Conservation (phyloP, 2,329 filamentous ascomycete genomes). For the Teratosphaeria viscida region DNA sequence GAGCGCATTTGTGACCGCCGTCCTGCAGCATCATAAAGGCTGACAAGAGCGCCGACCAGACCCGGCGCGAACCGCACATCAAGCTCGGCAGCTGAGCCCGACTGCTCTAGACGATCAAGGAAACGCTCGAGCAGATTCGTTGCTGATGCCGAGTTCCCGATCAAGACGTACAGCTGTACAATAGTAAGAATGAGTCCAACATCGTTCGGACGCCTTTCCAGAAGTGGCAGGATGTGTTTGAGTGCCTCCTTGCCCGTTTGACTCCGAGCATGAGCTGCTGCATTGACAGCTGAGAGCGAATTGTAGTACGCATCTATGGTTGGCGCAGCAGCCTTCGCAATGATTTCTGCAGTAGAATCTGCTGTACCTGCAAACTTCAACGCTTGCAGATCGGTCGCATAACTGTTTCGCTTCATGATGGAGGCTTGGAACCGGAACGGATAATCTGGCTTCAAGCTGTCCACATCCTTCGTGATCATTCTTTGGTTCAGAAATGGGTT, state of each 20-base stretch:
- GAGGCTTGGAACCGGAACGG: constrained; percentile 63
- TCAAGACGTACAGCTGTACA: constrained; percentile 68
- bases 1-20: constrained; percentile 60
- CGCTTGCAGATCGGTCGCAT: constrained; percentile 54
- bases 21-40: constrained; percentile 66
- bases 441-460: constrained; percentile 47
- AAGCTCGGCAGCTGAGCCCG: constrained; percentile 44
- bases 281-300: constrained; percentile 54
- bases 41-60: constrained; percentile 67
- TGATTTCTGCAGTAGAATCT: constrained; percentile 41
- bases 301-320: constrained; percentile 33
- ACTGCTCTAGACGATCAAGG: constrained; percentile 59
- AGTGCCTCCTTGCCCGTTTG: constrained; percentile 56
- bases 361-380: constrained; percentile 59
- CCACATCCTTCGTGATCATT: constrained; percentile 45
- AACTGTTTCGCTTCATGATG: constrained; percentile 51
- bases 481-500: constrained; percentile 63
- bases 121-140: constrained; percentile 66
- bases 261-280: constrained; percentile 61
- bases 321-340: constrained; percentile 38
- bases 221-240: constrained; percentile 56
- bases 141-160: constrained; percentile 62
- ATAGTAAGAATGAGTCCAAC: constrained; percentile 70
- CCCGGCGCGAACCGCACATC: constrained; percentile 76
- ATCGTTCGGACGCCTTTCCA: constrained; percentile 67